Conservation (phyloP, 1,284 basidiomycete genomes). For the Gymnopus androsaceus region DNA sequence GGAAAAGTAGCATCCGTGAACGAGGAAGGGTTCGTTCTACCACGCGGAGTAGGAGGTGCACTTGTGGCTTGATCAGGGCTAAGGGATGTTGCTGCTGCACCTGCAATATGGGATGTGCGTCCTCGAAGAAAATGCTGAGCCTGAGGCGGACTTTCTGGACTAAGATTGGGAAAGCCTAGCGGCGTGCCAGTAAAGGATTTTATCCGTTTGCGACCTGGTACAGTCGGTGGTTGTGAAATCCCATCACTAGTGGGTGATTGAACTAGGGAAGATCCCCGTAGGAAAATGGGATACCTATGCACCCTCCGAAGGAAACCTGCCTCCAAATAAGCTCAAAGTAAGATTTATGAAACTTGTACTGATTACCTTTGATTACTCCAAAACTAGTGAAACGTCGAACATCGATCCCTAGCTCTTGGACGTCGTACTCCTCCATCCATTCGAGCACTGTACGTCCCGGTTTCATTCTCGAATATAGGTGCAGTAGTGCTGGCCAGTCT, state of each 20-base stretch:
- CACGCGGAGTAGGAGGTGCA: conserved; percentile 23
- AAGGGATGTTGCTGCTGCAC: conserved; percentile 22
- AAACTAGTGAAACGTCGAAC: conserved; percentile 95
- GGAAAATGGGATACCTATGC: conserved; percentile 87
- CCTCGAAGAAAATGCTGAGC: conserved; percentile 32
- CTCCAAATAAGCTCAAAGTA: conserved; percentile 32
- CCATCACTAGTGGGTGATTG: conserved; percentile 22
- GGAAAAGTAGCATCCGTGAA: conserved; percentile 20
- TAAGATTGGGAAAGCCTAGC: conserved; percentile 25
- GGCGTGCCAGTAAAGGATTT: conserved; percentile 26
- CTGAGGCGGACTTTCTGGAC: conserved; percentile 21
- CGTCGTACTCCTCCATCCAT: conserved; percentile 85
- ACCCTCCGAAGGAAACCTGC: conserved; percentile 83
- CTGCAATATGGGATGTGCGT: conserved; percentile 30
- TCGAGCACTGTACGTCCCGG: conserved; percentile 83
- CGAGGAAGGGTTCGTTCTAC: conserved; percentile 20
- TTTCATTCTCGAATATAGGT: conserved; percentile 85
- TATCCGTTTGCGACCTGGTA: conserved; percentile 38
- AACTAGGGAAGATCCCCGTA: conserved; percentile 38
- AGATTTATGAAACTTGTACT: conserved; percentile 24
- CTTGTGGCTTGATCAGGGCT: conserved; percentile 30
- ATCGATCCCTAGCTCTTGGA: conserved; percentile 80
- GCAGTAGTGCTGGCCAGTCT: conserved; percentile 83
- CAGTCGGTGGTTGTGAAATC: not conserved
- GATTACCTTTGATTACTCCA: conserved; percentile 87